Base-by-base conservation (phyloP, 805 yeast genomes). In the Sugiyamaella marilandica region DNA sequence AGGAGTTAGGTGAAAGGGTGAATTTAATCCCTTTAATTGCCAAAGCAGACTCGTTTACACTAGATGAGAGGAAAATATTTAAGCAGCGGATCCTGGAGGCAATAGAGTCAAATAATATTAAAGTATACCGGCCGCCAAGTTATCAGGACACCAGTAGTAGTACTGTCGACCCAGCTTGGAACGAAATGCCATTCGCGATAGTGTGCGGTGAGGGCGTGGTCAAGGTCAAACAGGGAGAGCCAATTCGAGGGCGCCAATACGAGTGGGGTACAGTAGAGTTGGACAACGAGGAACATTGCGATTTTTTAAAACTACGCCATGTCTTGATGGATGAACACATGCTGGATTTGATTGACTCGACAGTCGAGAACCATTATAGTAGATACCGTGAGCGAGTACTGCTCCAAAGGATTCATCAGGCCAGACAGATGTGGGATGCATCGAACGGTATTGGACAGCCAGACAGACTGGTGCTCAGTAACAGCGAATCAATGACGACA, bases 231-330 rank as follows among this genome's bases (percentile, higher is more conserved):
- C 73, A 78, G 13, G 95, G 94, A 31, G 72, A 76, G 52, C 70
- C 74, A 56, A 84, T 87, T 19, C 77, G 83, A 52, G 97, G 95
- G 63, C 83, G 96, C 71, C 74, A 80, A 56, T 92, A 92, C 70
- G 96, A 97, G 57, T 94, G 99, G 99, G 98, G 98, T 59, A 77
- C 85, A 21, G 87, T 92, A 61, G 97, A 94, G 71, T 90, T 94
- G 60, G 97, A 91, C 67, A 91, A 94, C 68, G 92, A 87, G 72
- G 82, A 81, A 52, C 97, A 94, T 68, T 86, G 90, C 69, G 99
- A 92, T 71, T 94, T 92, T 68, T 81, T 84, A 57, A 83, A 82
- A 68, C 80, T 92, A 68, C 85, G 97, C 73, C 78, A 85, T 52
- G 75, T 90, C 59, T 71, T 91, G 57, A 75, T 90, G 69, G 82